These are phyloP conservation scores for Tilletia horrida DNA, from an alignment of 1,284 basidiomycete genomes.

Conservation along the genomic window DNA sequence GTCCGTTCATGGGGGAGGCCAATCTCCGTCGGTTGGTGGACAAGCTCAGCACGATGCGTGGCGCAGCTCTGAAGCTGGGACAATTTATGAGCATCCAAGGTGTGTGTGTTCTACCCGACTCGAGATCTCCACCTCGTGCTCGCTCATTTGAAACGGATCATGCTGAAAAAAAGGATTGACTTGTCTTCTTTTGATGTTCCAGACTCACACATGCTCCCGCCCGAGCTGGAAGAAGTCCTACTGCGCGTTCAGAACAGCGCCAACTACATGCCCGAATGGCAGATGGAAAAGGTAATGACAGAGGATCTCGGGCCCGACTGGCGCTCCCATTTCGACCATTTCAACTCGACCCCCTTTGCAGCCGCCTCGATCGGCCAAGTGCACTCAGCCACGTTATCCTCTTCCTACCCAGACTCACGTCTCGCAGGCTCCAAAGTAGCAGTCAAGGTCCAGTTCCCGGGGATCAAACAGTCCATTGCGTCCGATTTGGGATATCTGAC, in stretches of 20 bases:
- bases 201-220: constrained; percentile 65
- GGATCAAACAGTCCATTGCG: constrained; percentile 78
- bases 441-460: constrained; percentile 94
- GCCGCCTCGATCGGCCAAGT: constrained; percentile 98
- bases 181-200: neutral
- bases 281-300: constrained; percentile 74
- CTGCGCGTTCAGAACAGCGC: constrained; percentile 89
- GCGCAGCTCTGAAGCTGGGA: constrained; percentile 91
- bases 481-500: constrained; percentile 85
- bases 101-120: too few species aligned
- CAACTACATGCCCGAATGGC: constrained; percentile 98
- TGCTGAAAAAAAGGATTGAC: too few species aligned
- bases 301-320: constrained; percentile 74
- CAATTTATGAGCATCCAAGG: constrained; percentile 94
- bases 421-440: constrained; percentile 62
- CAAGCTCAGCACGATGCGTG: constrained; percentile 89
- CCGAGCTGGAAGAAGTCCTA: constrained; percentile 83
- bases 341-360: constrained; percentile 84
- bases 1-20: constrained; percentile 57
- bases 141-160: too few species aligned
- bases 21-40: constrained; percentile 82
- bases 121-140: too few species aligned
- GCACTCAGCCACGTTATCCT: constrained; percentile 68
- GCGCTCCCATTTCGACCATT: constrained; percentile 67
- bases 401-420: constrained; percentile 26